Conservation (phyloP, 441 rosid species). For the Erysimum cheiri region DNA sequence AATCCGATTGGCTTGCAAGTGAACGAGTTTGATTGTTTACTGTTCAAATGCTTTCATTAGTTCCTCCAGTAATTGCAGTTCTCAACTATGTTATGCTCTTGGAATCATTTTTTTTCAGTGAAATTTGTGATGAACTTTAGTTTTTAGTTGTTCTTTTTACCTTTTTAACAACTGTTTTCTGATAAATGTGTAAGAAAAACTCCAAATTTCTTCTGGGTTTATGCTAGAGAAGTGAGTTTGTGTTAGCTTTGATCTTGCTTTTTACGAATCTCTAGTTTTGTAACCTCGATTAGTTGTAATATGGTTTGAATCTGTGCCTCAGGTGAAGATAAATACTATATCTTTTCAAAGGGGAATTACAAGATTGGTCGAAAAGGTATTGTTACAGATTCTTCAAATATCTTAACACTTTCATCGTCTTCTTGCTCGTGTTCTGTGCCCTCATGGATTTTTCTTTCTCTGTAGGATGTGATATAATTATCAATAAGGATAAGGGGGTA, state of each 20-base stretch:
- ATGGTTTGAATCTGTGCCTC: constrained; percentile 33
- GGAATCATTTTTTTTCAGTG: background rate
- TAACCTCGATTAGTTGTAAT: background rate
- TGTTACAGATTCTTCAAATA: background rate
- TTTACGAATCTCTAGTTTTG: background rate
- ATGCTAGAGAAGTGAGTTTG: background rate
- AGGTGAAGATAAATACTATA: constrained; percentile 83
- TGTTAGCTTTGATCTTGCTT: background rate
- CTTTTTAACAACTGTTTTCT: background rate
- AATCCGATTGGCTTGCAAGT: constrained; percentile 22
- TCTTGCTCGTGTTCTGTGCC: background rate
- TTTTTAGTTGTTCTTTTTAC: background rate
- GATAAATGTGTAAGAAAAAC: constrained; percentile 6
- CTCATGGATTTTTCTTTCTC: background rate
- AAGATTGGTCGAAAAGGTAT: constrained; percentile 91
- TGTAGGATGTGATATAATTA: constrained; percentile 83
- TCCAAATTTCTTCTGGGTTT: constrained; percentile 13
- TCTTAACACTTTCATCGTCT: background rate
- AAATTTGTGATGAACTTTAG: background rate
- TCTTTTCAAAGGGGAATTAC: constrained; percentile 68
- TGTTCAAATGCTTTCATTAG: background rate
- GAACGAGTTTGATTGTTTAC: constrained; percentile 19
- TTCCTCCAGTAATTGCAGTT: background rate
- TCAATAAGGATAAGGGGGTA: constrained; percentile 86
- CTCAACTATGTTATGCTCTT: constrained; percentile 1